A percentile compares a stretch with the other conserved stretches of the same genome.
Evolutionary conservation across 2,329 filamentous ascomycete species (phyloP).

Genomic region (Fusarium sp.): DNA sequence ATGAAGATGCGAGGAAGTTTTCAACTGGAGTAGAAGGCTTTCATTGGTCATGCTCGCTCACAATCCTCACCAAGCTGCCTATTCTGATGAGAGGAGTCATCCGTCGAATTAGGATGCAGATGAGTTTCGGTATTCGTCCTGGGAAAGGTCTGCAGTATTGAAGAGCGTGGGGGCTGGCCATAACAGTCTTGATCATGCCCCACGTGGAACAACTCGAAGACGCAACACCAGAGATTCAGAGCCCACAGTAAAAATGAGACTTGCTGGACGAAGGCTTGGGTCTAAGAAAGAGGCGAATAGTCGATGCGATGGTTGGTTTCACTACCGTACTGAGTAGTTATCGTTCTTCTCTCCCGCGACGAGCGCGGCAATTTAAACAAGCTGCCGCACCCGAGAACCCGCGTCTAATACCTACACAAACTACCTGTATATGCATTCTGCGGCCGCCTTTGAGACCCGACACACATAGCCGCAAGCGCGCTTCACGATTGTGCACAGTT

Average conservation of each 20-base stretch:
- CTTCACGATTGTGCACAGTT: constrained; percentile 20
- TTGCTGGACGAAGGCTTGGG: not conserved
- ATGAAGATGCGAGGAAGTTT: not conserved
- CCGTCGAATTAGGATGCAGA: constrained; percentile 1
- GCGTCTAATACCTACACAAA: constrained; percentile 9
- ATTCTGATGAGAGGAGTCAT: not conserved
- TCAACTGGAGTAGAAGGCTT: not conserved
- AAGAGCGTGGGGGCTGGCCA: constrained; percentile 25
- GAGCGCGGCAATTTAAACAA: not conserved
- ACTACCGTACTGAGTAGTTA: not conserved
- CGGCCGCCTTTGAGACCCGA: constrained; percentile 5
- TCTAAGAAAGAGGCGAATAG: not conserved
- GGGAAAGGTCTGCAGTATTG: constrained; percentile 13
- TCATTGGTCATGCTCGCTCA: not conserved
- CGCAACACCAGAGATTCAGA: not conserved
- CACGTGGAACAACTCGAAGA: constrained; percentile 17
- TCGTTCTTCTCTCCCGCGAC: not conserved
- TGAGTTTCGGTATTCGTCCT: constrained; percentile 11
- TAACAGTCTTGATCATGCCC: not conserved
- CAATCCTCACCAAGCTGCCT: not conserved
- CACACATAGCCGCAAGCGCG: constrained; percentile 9
- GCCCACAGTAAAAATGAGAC: not conserved
- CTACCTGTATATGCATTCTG: constrained; percentile 10
- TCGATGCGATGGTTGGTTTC: not conserved
- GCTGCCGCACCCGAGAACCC: not conserved